Evolutionary conservation across 2,329 filamentous ascomycete genomes (phyloP), one percentile per base, ranked within the genome.

Genomic region (Periglandula ipomoeae): DNA sequence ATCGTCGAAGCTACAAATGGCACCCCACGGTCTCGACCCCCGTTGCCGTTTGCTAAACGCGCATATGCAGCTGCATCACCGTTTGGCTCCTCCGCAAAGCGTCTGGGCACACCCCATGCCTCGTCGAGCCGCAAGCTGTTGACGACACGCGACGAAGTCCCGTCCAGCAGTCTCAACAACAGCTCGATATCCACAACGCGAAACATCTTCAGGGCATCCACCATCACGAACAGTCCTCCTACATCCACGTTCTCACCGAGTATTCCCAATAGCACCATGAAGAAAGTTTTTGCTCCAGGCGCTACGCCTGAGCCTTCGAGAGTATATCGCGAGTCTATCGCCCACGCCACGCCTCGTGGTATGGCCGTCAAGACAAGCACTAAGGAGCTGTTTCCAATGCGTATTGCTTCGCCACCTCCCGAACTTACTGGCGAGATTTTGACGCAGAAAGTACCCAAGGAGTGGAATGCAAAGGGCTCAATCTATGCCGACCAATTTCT

Each of bases 401-500:
- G 75, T 55, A 82, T 82, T 50, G 69, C 75, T 22, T 76, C 75
- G 17, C 78, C 78, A 0, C 76, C 78, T 45, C 69, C 71, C 9
- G 72, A 78, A 51, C 66, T 81, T 26, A 77, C 73, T 13, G 78
- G 78, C 52, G 77, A 79, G 59, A 70, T 65, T 44, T 57, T 82
- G 19, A 67, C 75, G 7, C 72, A 73, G 53, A 72, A 76, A 58
- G 67, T 81, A 1, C 78, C 78, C 23, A 69, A 74, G 26, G 70
- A 76, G 17, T 70, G 74, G 58, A 71, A 70, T 44, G 67, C 72
- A 10, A 69, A 72, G 51, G 72, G 74, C 4, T 78, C 78, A 41
- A 72, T 81, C 50, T 82, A 81, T 51, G 77, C 78, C 26, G 77
- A 81, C 56, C 75, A 82, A 60, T 81, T 74, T 50, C 66, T 82